Conservation (phyloP, 2,329 filamentous ascomycete genomes). For the Sphaerulina vaccinii region DNA sequence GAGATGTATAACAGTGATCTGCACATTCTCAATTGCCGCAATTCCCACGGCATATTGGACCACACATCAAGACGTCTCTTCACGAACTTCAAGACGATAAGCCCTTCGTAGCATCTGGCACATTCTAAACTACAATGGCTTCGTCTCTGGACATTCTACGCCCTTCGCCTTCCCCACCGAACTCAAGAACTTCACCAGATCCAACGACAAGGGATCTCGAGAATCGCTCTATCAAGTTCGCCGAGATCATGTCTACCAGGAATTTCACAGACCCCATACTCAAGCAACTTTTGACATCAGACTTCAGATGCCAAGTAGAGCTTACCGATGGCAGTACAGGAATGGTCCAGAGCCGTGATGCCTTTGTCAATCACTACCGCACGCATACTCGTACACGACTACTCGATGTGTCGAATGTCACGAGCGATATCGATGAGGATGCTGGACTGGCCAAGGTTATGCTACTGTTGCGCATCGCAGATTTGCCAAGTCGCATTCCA, state of each 20-base stretch:
- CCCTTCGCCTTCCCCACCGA: conserved; percentile 14
- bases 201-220: conserved; percentile 10
- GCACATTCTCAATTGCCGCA: too few species aligned
- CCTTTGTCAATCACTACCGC: conserved; percentile 10
- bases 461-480: conserved; percentile 12
- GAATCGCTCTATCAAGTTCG: conserved; percentile 4
- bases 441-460: conserved; percentile 17
- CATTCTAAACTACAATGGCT: conserved; percentile 11
- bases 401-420: conserved; percentile 13
- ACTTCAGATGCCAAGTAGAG: conserved; percentile 16
- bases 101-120: too few species aligned
- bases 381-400: not conserved
- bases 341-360: conserved; percentile 1
- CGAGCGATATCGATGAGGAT: conserved; percentile 16
- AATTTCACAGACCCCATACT: conserved; percentile 9
- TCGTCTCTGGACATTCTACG: conserved; percentile 21
- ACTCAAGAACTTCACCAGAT: not conserved
- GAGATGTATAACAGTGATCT: too few species aligned
- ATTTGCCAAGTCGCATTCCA: not conserved
- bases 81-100: too few species aligned
- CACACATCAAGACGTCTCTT: too few species aligned
- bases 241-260: conserved; percentile 3
- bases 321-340: not conserved
- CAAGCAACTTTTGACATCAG: conserved; percentile 3
- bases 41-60: too few species aligned